Conservation (phyloP, 169 alveolate species). For the Babesia divergens region DNA sequence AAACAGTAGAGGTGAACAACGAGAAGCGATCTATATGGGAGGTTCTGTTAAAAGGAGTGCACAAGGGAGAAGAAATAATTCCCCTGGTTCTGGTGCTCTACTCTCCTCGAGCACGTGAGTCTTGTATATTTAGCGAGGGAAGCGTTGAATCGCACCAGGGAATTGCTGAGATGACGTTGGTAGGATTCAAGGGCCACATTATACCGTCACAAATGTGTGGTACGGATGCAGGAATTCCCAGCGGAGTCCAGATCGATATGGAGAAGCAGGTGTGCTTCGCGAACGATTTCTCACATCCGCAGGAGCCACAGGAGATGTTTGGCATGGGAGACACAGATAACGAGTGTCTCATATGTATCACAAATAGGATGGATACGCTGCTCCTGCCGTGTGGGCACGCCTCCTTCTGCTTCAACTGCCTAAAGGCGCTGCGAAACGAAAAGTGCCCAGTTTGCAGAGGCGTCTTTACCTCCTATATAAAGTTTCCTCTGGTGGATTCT, state of each 20-base stretch:
- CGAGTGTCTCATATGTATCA: constrained; percentile 73
- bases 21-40: constrained; percentile 26
- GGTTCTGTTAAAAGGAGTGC: neutral
- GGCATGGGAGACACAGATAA: constrained; percentile 70
- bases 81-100: constrained; percentile 62
- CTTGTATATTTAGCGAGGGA: constrained; percentile 57
- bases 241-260: constrained; percentile 1
- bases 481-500: constrained; percentile 35
- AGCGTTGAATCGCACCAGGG: constrained; percentile 63
- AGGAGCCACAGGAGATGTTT: constrained; percentile 62
- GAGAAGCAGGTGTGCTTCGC: constrained; percentile 52
- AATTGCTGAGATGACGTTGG: constrained; percentile 47
- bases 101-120: constrained; percentile 55
- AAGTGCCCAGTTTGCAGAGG: constrained; percentile 77
- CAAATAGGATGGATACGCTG: constrained; percentile 72
- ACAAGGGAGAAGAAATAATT: constrained; percentile 17
- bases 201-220: neutral
- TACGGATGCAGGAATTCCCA: neutral
- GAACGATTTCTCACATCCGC: constrained; percentile 29
- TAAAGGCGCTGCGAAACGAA: constrained; percentile 67
- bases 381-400: constrained; percentile 75
- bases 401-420: constrained; percentile 72
- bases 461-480: constrained; percentile 39
- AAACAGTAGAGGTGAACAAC: constrained; percentile 31
- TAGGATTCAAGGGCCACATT: constrained; percentile 10